Evolutionary conservation across 305 asterid genomes (phyloP).

Genomic region (Rubia balearica): DNA sequence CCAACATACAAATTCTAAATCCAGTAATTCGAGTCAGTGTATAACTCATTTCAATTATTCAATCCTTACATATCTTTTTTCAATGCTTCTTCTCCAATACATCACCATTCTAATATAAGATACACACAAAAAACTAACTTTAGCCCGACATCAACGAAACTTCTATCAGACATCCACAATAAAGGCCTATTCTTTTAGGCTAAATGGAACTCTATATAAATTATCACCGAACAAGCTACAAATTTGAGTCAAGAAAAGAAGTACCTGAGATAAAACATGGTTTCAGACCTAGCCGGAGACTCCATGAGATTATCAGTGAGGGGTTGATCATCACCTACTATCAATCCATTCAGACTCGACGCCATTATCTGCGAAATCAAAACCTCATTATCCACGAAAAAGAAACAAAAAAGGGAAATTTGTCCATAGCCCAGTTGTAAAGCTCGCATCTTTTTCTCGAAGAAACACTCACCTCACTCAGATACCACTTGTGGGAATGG

Average conservation of each 20-base stretch:
- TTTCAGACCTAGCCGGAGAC: constrained; percentile 69
- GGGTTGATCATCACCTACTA: constrained; percentile 51
- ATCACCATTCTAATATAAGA: neutral
- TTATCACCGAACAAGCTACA: neutral
- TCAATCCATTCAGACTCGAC: constrained; percentile 83
- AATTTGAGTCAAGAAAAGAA: neutral
- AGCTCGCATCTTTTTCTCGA: neutral
- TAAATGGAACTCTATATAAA: neutral
- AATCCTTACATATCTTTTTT: neutral
- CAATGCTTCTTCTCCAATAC: neutral
- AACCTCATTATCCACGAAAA: neutral
- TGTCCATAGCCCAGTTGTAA: neutral
- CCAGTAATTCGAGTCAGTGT: neutral
- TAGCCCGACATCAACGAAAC: neutral
- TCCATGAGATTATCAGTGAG: constrained; percentile 59
- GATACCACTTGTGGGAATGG: constrained; percentile 86
- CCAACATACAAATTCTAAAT: neutral
- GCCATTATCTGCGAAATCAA: constrained; percentile 69
- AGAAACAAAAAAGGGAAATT: neutral
- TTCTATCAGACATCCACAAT: neutral
- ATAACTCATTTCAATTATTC: neutral
- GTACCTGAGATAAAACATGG: constrained; percentile 44
- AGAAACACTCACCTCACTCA: constrained; percentile 61
- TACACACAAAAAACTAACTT: neutral
- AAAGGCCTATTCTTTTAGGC: neutral